Evolutionary conservation across 2,329 filamentous ascomycete genomes (phyloP).

Genomic region (Calonectria henricotiae): DNA sequence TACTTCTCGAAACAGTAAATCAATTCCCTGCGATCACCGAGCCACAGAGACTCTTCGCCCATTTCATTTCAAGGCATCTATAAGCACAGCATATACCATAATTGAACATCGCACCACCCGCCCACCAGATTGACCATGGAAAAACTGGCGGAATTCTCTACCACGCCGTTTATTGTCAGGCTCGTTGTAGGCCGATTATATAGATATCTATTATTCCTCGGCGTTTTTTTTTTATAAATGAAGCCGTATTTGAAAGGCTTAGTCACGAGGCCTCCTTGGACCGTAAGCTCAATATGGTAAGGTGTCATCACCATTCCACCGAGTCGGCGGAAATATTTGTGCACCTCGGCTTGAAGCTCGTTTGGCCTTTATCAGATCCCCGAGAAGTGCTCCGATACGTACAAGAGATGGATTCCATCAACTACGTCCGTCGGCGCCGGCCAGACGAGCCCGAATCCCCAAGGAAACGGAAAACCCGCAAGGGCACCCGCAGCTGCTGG

Average conservation of each 20-base stretch:
- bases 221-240: no score
- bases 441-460: neutral
- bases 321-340: neutral
- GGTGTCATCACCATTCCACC: neutral
- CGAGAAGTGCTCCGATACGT: neutral
- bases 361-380: neutral
- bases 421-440: neutral
- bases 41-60: no score
- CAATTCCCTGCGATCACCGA: no score
- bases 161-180: no score
- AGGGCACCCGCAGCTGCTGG: constrained; percentile 4
- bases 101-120: no score
- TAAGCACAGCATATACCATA: no score
- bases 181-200: no score
- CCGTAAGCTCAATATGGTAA: neutral
- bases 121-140: no score
- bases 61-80: no score
- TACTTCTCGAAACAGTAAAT: no score
- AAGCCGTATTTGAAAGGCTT: neutral
- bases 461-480: neutral
- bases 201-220: no score
- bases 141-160: no score
- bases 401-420: neutral
- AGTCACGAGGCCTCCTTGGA: neutral
- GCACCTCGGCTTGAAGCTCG: neutral